Conservation (phyloP, 2,329 filamentous ascomycete species). For the Trichoderma afroharzianum region DNA sequence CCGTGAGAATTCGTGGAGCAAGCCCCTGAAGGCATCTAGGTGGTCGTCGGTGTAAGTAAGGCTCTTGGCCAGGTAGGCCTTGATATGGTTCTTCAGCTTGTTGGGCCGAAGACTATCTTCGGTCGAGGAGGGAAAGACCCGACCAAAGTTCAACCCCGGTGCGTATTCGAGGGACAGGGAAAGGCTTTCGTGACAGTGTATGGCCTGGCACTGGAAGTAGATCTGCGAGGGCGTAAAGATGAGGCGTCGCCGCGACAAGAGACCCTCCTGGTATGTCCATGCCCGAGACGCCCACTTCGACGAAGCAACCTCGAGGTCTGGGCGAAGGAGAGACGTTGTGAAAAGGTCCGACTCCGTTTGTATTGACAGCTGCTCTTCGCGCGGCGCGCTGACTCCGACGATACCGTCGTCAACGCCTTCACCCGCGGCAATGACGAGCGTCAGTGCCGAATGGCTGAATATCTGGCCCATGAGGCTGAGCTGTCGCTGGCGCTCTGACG, state of each 20-base stretch:
- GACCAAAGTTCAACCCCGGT: constrained; percentile 30
- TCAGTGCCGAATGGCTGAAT: constrained; percentile 32
- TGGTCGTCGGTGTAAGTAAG: constrained; percentile 29
- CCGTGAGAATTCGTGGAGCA: constrained; percentile 29
- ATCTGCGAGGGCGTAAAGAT: constrained; percentile 36
- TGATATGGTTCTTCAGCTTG: constrained; percentile 29
- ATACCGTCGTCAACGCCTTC: constrained; percentile 31
- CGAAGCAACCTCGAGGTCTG: constrained; percentile 34
- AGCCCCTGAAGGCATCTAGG: constrained; percentile 33
- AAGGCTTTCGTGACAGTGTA: constrained; percentile 38
- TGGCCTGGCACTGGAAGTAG: constrained; percentile 37
- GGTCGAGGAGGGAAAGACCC: constrained; percentile 28
- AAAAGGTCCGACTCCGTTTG: constrained; percentile 32
- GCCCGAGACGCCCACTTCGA: constrained; percentile 35
- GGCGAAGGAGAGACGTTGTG: constrained; percentile 35
- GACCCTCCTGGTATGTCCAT: constrained; percentile 38
- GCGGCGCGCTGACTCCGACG: constrained; percentile 32
- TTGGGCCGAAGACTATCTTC: constrained; percentile 24
- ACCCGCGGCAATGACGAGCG: constrained; percentile 35
- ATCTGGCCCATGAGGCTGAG: constrained; percentile 33
- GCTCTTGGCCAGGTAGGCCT: constrained; percentile 31
- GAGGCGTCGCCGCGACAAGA: constrained; percentile 34
- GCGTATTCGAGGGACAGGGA: constrained; percentile 32
- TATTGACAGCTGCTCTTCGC: constrained; percentile 35
- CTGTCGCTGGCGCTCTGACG: constrained; percentile 25